These are phyloP conservation scores for Puccinia novopanici DNA, from an alignment of 1,284 basidiomycete species.

Conservation along the genomic window DNA sequence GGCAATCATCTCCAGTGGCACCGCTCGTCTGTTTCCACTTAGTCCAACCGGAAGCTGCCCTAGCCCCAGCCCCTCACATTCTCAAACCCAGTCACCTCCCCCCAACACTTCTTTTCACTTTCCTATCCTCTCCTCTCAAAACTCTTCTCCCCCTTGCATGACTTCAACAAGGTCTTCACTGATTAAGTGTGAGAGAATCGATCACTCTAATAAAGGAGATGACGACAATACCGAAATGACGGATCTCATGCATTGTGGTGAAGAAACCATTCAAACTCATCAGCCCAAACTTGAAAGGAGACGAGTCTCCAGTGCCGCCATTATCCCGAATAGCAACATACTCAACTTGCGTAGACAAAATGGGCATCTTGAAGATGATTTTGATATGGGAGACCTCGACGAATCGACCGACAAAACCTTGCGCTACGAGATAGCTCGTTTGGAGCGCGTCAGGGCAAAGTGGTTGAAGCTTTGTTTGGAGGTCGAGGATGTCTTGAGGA, in stretches of 20 bases:
- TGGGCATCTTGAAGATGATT: neutral
- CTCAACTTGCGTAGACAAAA: neutral
- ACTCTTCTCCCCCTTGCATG: slow-evolving; percentile 10
- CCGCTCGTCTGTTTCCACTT: slow-evolving; percentile 1
- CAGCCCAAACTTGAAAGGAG: neutral
- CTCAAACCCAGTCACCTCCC: neutral
- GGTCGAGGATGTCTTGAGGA: slow-evolving; percentile 39
- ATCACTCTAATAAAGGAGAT: neutral
- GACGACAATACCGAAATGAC: slow-evolving; percentile 6
- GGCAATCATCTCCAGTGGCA: slow-evolving; percentile 3
- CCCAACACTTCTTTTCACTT: too few species aligned
- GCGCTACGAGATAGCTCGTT: slow-evolving; percentile 11
- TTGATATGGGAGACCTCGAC: neutral
- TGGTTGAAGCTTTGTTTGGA: slow-evolving; percentile 37
- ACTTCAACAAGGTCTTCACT: slow-evolving; percentile 11
- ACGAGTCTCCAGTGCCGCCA: neutral
- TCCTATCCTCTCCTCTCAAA: neutral
- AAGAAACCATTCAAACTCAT: slow-evolving; percentile 12
- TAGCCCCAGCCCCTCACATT: neutral
- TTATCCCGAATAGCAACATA: neutral
- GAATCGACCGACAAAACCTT: neutral
- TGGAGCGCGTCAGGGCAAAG: slow-evolving; percentile 9
- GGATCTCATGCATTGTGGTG: neutral
- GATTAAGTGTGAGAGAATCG: slow-evolving; percentile 7
- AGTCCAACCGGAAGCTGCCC: slow-evolving; percentile 28